Base-by-base conservation (phyloP, 257 asterid species). In the Nicotiana otophora region DNA sequence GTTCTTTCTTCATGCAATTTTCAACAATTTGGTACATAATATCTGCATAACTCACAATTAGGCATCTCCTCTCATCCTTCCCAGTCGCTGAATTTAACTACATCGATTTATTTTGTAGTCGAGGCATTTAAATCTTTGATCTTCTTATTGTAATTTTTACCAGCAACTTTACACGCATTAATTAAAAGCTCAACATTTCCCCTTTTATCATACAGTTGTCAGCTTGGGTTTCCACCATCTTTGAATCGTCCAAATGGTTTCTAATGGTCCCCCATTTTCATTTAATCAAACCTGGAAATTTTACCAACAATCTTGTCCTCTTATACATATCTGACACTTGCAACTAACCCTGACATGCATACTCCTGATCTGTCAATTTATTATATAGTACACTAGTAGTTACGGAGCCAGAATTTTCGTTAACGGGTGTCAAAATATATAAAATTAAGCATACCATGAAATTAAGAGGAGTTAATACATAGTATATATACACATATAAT, bases 221-320 rank as follows among this genome's bases (percentile, higher is more conserved):
- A 34, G n/a, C 4, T 9, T 34, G 39, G 30, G n/a, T 68, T 67
- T 34, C 30, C 53, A 67, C 30, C 10, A 23, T 23, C 26, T 23
- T 23, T 23, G 26, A 23, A 23, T 23, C 26, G 26, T 23, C 26
- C 26, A 23, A 23, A 23, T 23, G 48, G 48, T 5, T 39, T 39
- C 6, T 39, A 39, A 48, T 74, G 80, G 80, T 7, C 80, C 61
- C 48, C 62, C 80, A 42, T 74, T 15, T 48, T 26, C 63, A 74
- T 51, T 74, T 74, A 74, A 26, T 74, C 16, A 74, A 74, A 48
- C 80, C 62, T 48, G 42, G 62, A 74, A 74, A 7, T 4, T 19
- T 7, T 15, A 74, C 80, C 62, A 74, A 74, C 80, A 74, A 51
- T 51, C 16, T 74, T 74, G 80, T 51, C 42, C 80, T 26, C 63